phyloP scores from a whole-genome alignment of 2,329 filamentous ascomycete genomes.

The Zasmidium citrigriseum region DNA sequence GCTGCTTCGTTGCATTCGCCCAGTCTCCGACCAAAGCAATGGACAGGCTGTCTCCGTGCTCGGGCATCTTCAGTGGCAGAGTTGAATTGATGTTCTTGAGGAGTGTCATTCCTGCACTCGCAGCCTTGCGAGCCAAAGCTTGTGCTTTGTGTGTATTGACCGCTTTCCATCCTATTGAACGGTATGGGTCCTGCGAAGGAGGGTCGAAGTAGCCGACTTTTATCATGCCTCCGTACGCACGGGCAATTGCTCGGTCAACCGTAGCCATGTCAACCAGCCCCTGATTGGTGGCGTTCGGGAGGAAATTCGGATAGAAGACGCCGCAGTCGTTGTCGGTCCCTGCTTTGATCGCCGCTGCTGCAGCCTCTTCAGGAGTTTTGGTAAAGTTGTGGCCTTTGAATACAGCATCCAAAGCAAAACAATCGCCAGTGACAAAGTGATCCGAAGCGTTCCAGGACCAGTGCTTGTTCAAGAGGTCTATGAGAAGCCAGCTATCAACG shows the following conservation, averaged over 20 bases:
- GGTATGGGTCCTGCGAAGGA: not conserved
- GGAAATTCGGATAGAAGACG: constrained; percentile 34
- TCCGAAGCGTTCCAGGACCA: constrained; percentile 50
- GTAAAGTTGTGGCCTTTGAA: constrained; percentile 47
- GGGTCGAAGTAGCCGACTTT: constrained; percentile 4
- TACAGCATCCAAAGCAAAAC: constrained; percentile 61
- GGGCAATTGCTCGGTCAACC: not conserved
- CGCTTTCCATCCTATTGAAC: constrained; percentile 31
- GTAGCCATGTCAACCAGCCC: not conserved
- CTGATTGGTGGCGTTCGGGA: not conserved
- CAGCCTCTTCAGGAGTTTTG: constrained; percentile 42
- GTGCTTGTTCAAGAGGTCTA: not conserved
- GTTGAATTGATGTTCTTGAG: constrained; percentile 53
- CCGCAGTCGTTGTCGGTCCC: constrained; percentile 56
- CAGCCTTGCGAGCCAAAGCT: constrained; percentile 55
- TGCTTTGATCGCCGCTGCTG: constrained; percentile 49
- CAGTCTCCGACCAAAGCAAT: constrained; percentile 59
- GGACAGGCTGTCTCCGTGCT: constrained; percentile 27
- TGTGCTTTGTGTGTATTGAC: constrained; percentile 55
- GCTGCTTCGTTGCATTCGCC: constrained; percentile 55
- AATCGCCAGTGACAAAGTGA: constrained; percentile 64
- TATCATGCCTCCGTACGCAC: not conserved
- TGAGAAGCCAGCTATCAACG: constrained; percentile 1
- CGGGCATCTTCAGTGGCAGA: constrained; percentile 38
- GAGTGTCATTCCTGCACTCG: constrained; percentile 46